Conservation (phyloP, 768 basidiomycete species). For the Podaxis sp. region DNA sequence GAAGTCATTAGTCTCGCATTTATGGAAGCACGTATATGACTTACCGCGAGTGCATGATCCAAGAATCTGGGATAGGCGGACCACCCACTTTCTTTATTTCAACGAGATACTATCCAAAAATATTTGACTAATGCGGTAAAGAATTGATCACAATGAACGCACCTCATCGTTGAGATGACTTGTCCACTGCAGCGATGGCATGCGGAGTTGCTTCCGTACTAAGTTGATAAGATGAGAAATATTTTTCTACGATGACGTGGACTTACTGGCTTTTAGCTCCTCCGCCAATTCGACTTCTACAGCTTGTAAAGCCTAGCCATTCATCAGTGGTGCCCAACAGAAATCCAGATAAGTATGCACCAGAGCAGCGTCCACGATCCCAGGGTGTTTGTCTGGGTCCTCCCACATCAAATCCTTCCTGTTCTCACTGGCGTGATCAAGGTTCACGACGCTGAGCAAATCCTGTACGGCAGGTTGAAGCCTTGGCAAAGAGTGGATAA, state of each 20-base stretch:
- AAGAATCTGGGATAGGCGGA: conserved; percentile 50
- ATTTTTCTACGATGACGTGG: background rate
- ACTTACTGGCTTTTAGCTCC: conserved; percentile 66
- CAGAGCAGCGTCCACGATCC: conserved; percentile 55
- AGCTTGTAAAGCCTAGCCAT: conserved; percentile 57
- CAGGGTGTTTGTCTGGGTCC: conserved; percentile 44
- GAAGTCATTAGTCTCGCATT: background rate
- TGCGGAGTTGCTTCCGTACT: conserved; percentile 74
- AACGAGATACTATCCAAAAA: conserved; percentile 61
- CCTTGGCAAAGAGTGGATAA: conserved; percentile 67
- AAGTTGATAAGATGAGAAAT: conserved; percentile 4
- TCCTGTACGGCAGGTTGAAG: conserved; percentile 54
- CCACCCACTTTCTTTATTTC: conserved; percentile 67
- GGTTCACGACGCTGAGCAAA: conserved; percentile 55
- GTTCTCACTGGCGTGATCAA: conserved; percentile 64
- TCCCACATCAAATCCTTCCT: conserved; percentile 73
- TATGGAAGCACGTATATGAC: background rate
- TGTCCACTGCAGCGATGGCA: conserved; percentile 73
- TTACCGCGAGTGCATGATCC: conserved; percentile 70
- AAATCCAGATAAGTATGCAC: conserved; percentile 41
- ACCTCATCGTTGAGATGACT: conserved; percentile 73
- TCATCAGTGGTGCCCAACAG: background rate
- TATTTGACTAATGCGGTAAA: background rate
- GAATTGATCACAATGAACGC: conserved; percentile 15
- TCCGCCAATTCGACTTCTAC: conserved; percentile 72